Conservation (phyloP, 768 basidiomycete species). For the Tricholoma flavovirens region DNA sequence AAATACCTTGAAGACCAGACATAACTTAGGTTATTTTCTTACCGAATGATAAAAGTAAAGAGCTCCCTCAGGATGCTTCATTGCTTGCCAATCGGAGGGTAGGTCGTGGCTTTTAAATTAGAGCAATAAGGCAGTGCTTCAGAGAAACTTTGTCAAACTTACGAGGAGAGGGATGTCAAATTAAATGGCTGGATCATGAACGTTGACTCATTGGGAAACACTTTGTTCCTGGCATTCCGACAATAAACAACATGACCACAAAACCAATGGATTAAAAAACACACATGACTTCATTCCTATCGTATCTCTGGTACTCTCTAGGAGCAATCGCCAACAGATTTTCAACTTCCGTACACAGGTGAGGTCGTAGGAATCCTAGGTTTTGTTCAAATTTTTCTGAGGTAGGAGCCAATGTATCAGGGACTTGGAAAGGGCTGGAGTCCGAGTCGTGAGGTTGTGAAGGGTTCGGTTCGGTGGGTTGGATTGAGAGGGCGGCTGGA, state of each 20-base stretch:
- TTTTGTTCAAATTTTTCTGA: not conserved
- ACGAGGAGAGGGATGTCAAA: not conserved
- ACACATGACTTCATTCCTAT: not conserved
- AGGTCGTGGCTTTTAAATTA: not conserved
- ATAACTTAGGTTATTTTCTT: not conserved
- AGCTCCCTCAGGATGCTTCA: conserved; percentile 5
- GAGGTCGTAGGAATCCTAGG: not conserved
- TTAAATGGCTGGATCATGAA: not conserved
- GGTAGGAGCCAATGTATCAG: not conserved
- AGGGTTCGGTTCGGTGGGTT: not conserved
- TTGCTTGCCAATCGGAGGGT: not conserved
- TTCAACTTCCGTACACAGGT: not conserved
- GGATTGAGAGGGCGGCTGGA: not conserved
- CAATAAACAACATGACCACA: not conserved
- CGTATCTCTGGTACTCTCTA: not conserved
- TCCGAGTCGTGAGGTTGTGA: not conserved
- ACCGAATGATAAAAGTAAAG: conserved; percentile 7
- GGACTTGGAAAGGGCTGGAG: not conserved
- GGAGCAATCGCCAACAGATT: not conserved
- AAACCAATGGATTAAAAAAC: not conserved
- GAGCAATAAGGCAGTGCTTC: not conserved
- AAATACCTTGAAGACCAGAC: not conserved
- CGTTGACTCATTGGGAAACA: not conserved
- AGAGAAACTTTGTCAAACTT: not conserved
- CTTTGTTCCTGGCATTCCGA: not conserved